Evolutionary conservation across 78 protist genomes (phyloP).

Genomic region (Dictyostelium brefeldianum): DNA sequence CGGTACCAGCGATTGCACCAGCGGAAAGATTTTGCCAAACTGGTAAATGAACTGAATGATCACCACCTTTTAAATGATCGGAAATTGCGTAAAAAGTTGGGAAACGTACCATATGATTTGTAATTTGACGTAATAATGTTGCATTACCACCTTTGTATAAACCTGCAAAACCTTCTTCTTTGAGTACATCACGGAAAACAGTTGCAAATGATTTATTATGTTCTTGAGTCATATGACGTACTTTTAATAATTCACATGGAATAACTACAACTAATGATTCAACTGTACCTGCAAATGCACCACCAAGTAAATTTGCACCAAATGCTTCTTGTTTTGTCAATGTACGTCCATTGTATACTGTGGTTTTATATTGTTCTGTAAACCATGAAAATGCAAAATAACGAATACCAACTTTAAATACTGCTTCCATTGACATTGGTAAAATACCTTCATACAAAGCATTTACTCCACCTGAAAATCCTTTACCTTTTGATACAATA

Average conservation of each 20-base stretch:
- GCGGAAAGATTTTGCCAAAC: conserved; percentile 72
- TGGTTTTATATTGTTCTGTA: conserved; percentile 41
- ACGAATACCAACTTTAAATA: conserved; percentile 76
- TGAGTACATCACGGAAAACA: conserved; percentile 39
- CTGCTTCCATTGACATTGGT: conserved; percentile 78
- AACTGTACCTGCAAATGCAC: conserved; percentile 81
- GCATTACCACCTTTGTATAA: conserved; percentile 83
- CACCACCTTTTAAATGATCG: conserved; percentile 73
- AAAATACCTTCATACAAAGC: conserved; percentile 71
- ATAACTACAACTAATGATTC: conserved; percentile 69
- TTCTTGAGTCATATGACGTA: conserved; percentile 81
- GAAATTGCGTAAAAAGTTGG: conserved; percentile 60
- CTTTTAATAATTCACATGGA: conserved; percentile 78
- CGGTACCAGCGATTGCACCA: conserved; percentile 74
- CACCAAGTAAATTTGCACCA: conserved; percentile 40
- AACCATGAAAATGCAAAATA: conserved; percentile 76
- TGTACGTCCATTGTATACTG: neutral
- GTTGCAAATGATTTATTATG: conserved; percentile 41
- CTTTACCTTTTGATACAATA: conserved; percentile 66
- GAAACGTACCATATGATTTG: conserved; percentile 79
- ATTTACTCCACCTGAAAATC: conserved; percentile 53
- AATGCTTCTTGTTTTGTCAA: conserved; percentile 29
- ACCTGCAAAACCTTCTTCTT: conserved; percentile 67
- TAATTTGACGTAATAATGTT: conserved; percentile 70
- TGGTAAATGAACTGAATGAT: conserved; percentile 55